These are phyloP conservation scores for Elymus sibiricus DNA, from an alignment of 176 grass and related monocot species.

Conservation along the genomic window DNA sequence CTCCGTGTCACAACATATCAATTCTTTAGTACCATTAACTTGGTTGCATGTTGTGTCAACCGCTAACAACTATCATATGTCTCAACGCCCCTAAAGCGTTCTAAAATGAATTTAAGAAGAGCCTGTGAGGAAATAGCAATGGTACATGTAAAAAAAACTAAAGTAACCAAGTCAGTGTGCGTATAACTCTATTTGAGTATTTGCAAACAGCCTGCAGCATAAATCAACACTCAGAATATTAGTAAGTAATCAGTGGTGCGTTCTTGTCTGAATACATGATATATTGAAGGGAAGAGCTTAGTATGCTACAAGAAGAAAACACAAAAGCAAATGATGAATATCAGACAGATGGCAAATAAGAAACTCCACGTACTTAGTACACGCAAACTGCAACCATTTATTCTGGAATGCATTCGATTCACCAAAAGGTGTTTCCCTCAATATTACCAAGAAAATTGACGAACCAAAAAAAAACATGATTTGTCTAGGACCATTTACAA, in stretches of 20 bases:
- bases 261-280: neutral
- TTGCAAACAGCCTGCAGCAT: conserved; percentile 57
- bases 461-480: conserved; percentile 40
- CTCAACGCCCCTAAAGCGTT: no score
- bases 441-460: conserved; percentile 50
- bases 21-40: no score
- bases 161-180: conserved; percentile 60
- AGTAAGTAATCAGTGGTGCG: conserved; percentile 2
- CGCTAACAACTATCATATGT: no score
- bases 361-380: conserved; percentile 49
- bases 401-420: conserved; percentile 55
- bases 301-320: neutral
- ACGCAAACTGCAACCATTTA: conserved; percentile 51
- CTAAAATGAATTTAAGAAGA: neutral
- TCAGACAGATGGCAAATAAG: neutral
- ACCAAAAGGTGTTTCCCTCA: conserved; percentile 15
- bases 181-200: conserved; percentile 63
- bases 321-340: neutral
- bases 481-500: no score
- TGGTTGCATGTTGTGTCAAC: no score
- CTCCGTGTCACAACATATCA: no score
- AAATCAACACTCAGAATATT: conserved; percentile 15
- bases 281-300: neutral
- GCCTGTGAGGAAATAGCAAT: no score
- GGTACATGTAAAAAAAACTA: neutral